Evolutionary conservation across 306 rosid species (phyloP), one percentile per base, ranked within the genome.

Genomic region (Gastrolobium bilobum): DNA sequence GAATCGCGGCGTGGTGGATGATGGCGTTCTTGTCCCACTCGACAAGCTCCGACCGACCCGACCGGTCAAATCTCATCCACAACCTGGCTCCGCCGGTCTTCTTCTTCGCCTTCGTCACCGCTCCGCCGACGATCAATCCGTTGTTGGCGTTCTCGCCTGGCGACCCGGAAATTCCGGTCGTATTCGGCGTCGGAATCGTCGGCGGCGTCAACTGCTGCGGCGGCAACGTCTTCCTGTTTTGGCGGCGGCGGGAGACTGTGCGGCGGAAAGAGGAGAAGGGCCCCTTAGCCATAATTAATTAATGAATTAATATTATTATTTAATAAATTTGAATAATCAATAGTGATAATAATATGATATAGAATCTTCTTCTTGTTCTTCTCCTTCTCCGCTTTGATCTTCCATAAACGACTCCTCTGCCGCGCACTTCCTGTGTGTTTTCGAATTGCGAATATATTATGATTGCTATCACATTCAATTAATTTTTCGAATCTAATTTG

Each of bases 21-120:
- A 95, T 95, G 7, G 96, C 84, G 77, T 69, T 93, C 84, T 93
- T 95, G 62, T 95, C 99, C 81, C 85, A 90, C 87, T 93, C 99
- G 1, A 85, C 85, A 5, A 93, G 91, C 90, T 95, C 99, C 2
- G 97, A 90, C 14, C 56, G 64, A 1, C 99, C 98, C n/a, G 74
- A 78, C 11, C 89, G 88, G 52, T 95, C 91, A 50, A 95, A 85
- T 50, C 96, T 86, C 96, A 95, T 93, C 99, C 99, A 95, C 34
- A 95, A 77, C 88, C 90, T 85, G 37, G 97, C 83, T n/a, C 94
- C 91, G 2, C 90, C 93, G 11, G 93, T 84, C 79, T 95, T 95
- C 89, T 95, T 95, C 96, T 93, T 93, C 59, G 77, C 89, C 88
- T 93, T 95, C 0, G 78, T 81, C 50, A 61, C 68, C 3, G 66